Conservation (phyloP, 805 yeast species). For the Starmerella powellii region DNA sequence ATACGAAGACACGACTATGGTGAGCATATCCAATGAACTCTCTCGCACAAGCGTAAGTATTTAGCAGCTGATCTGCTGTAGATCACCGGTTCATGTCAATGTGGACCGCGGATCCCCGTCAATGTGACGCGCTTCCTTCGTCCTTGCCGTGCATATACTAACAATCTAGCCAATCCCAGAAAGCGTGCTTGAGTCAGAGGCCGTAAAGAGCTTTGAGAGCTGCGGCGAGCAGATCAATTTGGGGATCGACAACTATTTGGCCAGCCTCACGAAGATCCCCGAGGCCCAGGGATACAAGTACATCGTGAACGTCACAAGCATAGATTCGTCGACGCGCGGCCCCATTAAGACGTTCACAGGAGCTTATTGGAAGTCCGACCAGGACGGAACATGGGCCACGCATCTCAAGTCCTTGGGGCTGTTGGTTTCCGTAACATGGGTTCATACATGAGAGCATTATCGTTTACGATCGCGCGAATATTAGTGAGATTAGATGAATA, state of each 20-base stretch:
- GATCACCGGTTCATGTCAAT: too few species aligned
- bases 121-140: too few species aligned
- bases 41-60: conserved; percentile 17
- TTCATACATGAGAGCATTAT: conserved; percentile 11
- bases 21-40: conserved; percentile 13
- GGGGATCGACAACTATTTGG: conserved; percentile 11
- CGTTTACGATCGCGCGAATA: too few species aligned
- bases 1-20: too few species aligned
- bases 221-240: conserved; percentile 1
- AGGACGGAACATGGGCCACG: conserved; percentile 23
- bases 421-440: conserved; percentile 20
- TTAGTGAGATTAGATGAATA: too few species aligned
- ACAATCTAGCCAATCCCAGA: conserved; percentile 16
- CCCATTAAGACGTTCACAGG: conserved; percentile 19
- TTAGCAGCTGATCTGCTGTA: not conserved
- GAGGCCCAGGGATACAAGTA: conserved; percentile 21
- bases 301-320: conserved; percentile 14
- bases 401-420: conserved; percentile 6
- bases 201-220: conserved; percentile 7
- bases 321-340: conserved; percentile 14
- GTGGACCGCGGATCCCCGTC: too few species aligned
- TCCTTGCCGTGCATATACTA: too few species aligned
- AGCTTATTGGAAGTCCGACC: conserved; percentile 23
- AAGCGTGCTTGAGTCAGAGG: conserved; percentile 9
- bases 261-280: conserved; percentile 8